Base-by-base conservation (phyloP, 345 rosid genomes). In the Brassica napus region DNA sequence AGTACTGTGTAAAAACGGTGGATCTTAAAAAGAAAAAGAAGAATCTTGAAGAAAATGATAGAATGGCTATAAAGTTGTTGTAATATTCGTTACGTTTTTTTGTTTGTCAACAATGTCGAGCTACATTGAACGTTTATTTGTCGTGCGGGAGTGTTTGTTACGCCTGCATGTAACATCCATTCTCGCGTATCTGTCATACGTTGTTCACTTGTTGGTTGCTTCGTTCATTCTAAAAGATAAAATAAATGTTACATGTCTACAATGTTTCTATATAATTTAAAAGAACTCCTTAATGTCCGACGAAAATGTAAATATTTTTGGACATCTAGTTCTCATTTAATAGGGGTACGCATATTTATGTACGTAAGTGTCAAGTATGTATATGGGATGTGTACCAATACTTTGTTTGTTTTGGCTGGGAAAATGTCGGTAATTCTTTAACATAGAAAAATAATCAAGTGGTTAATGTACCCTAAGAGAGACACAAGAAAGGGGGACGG, bases 391-490 rank as follows among this genome's bases (percentile, higher is more conserved):
- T 32, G 62, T 49, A 31, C 47, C 66, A 15, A 18, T 58, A 18
- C 35, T 60, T 68, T 28, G 31, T 28, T 42, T 69, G 74, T 68
- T 60, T 44, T 14, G 37, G 28, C 12, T 76, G 52, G 62, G 35
- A 69, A 61, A 42, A 68, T 68, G 61, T 68, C 14, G 18, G 14
- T 37, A 30, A 69, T 2, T 69, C 35, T 15, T 52, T 69, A 69
- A 52, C 42, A 31, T 26, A 10, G 14, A 61, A 31, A 3, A 77
- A 64, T 1, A 70, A 49, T 3, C 61, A 34, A 62, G 39, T 18
- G 57, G 23, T 34, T 16, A 64, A 30, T 78, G 81, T 28, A 65
- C 82, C 82, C 82, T 44, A 30, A 66, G 68, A 44, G 73, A 58
- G 69, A 72, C 18, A 32, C 77, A 72, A 44, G 37, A 66, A 72